These are phyloP conservation scores for Saksenaea vasiformis DNA, from an alignment of 371 early-diverging fungal species.

Conservation along the genomic window DNA sequence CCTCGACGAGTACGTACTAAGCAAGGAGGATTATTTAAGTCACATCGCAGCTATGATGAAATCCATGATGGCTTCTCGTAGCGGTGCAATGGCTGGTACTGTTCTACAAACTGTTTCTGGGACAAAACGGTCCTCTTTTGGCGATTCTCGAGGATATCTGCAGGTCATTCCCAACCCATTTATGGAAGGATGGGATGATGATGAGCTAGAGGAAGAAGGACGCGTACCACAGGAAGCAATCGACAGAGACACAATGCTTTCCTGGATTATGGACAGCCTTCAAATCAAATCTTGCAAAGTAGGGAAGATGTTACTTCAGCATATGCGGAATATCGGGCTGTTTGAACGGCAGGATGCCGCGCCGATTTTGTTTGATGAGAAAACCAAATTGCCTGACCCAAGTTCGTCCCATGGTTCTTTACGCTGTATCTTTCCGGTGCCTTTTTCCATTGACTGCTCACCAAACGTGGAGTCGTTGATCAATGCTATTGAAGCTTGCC, in stretches of 20 bases:
- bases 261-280: conserved; percentile 42
- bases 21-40: conserved; percentile 40
- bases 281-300: conserved; percentile 28
- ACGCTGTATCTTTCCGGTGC: conserved; percentile 54
- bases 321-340: conserved; percentile 57
- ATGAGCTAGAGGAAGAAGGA: conserved; percentile 17
- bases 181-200: conserved; percentile 16
- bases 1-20: conserved; percentile 29
- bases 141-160: conserved; percentile 31
- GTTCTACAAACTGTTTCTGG: background rate
- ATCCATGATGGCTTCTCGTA: conserved; percentile 11
- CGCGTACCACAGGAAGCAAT: conserved; percentile 28
- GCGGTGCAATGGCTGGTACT: background rate
- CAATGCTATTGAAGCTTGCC: conserved; percentile 53
- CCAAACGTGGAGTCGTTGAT: conserved; percentile 52
- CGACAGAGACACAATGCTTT: conserved; percentile 29
- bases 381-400: background rate
- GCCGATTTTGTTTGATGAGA: conserved; percentile 40
- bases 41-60: conserved; percentile 53
- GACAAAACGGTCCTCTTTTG: conserved; percentile 21
- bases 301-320: conserved; percentile 47
- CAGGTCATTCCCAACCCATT: conserved; percentile 28
- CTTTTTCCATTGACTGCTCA: conserved; percentile 55
- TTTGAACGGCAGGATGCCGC: conserved; percentile 57
- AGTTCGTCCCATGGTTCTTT: background rate